Base-by-base conservation (phyloP, 768 basidiomycete species). In the Suillus ampliporus region DNA sequence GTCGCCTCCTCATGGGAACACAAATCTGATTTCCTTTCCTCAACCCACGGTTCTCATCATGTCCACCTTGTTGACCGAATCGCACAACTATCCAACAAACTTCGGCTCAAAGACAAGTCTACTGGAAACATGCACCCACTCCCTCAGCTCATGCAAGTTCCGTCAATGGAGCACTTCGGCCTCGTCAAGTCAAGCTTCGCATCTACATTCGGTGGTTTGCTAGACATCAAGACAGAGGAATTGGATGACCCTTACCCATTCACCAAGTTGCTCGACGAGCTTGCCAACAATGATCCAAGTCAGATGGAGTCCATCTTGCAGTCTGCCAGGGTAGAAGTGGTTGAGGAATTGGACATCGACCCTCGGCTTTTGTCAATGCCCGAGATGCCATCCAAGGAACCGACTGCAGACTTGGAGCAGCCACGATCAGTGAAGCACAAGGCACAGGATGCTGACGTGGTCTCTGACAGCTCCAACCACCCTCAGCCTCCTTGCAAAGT, bases 11-110 rank as follows among this genome's bases (percentile, higher is more conserved):
- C 28, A 10, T n/a, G 31, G 5, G 31, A 1, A 6, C 19, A 48
- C 5, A 19, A 52, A 2, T 15, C 63, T 1, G 23, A 67, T 2
- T 72, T 72, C 35, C 34, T 64, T 5, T 7, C 35, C 0, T 67
- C 69, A 1, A 67, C 63, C 1, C 34, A 65, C 9, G 73, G 75
- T 5, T 73, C 67, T 2, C 73, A 74, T 59, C 73, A 74, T 44
- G 35, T 72, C 26, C 26, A 48, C 5, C 68, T 74, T 6, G 65
- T 67, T 40, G 60, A 68, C 52, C 31, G 61, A 40, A 66, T 67
- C 48, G 68, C 67, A 1, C 35, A 52, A 40, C 37, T 64, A 3
- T 70, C 62, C 65, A 72, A 72, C 51, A n/a, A 8, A 1, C 48
- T 60, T 19, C 23, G 31, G 13, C 14, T 19, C 19, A 14, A 17